Evolutionary conservation across 1,284 basidiomycete genomes (phyloP).

Genomic region (Ustilago xerochloae): DNA sequence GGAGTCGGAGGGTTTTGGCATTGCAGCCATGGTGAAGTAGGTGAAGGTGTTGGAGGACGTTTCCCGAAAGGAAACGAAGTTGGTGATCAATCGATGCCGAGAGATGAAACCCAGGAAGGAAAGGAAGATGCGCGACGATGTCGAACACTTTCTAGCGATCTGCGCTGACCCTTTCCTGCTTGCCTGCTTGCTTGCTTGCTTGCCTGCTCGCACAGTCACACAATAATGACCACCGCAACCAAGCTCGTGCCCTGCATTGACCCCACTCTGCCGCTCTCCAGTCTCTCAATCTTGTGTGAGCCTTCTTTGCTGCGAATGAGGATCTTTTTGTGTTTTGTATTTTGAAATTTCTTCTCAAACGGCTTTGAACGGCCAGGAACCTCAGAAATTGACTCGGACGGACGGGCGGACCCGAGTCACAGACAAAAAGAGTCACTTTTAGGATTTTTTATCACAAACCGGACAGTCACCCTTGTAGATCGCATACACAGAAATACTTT

Average conservation of each 20-base stretch:
- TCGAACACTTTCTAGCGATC: conserved; percentile 7
- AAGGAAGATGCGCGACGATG: conserved; percentile 14
- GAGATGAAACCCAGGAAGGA: conserved; percentile 45
- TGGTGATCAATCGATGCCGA: conserved; percentile 60
- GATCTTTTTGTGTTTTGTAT: background rate
- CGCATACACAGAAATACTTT: background rate
- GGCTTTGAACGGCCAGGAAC: background rate
- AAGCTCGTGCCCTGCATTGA: background rate
- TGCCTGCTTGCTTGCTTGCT: background rate
- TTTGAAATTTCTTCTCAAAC: conserved; percentile 26
- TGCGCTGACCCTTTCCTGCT: background rate
- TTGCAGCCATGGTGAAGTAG: conserved; percentile 55
- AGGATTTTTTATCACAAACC: background rate
- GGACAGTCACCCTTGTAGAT: conserved; percentile 4
- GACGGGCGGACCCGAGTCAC: conserved; percentile 21
- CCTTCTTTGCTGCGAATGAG: conserved; percentile 1
- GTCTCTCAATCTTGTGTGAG: background rate
- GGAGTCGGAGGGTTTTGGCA: conserved; percentile 64
- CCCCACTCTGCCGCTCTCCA: background rate
- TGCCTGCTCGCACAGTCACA: background rate
- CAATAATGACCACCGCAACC: background rate
- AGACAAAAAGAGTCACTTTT: too few species aligned
- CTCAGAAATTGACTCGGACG: too few species aligned
- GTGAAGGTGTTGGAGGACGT: conserved; percentile 4
- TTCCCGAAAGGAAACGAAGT: conserved; percentile 35